Conservation (phyloP, 495 filamentous ascomycete genomes). For the Tuber magnatum region DNA sequence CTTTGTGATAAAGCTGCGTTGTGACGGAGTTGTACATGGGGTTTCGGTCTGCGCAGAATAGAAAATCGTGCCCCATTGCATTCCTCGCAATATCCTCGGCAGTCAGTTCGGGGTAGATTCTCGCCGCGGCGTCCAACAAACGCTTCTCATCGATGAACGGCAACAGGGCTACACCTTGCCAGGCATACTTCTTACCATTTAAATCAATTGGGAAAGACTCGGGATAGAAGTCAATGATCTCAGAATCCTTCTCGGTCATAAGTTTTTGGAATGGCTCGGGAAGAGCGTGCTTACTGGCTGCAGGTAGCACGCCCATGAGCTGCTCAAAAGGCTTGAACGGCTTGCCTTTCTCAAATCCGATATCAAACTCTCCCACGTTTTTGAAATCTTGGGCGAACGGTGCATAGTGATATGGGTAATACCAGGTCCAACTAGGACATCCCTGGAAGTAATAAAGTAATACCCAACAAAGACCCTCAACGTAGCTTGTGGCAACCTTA, state of each 20-base stretch:
- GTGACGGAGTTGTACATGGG: constrained; percentile 74
- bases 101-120: constrained; percentile 70
- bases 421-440: constrained; percentile 97
- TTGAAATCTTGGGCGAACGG: constrained; percentile 95
- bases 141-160: constrained; percentile 94
- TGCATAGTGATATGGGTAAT: constrained; percentile 96
- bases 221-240: constrained; percentile 96
- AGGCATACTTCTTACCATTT: constrained; percentile 97
- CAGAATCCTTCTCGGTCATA: constrained; percentile 78
- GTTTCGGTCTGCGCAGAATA: constrained; percentile 76
- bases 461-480: constrained; percentile 98
- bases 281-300: constrained; percentile 83
- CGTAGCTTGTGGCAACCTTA: constrained; percentile 85
- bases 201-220: constrained; percentile 87
- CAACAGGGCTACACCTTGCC: constrained; percentile 90
- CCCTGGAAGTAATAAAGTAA: constrained; percentile 96
- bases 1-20: constrained; percentile 82
- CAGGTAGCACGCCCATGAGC: constrained; percentile 94
- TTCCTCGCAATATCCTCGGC: constrained; percentile 75
- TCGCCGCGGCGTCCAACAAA: constrained; percentile 72
- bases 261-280: constrained; percentile 76
- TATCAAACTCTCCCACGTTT: constrained; percentile 67
- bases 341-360: constrained; percentile 76
- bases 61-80: constrained; percentile 65
- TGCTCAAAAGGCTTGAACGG: constrained; percentile 93